Evolutionary conservation across 129 eudicot genomes (phyloP).

Genomic region (Glebionis coronaria): DNA sequence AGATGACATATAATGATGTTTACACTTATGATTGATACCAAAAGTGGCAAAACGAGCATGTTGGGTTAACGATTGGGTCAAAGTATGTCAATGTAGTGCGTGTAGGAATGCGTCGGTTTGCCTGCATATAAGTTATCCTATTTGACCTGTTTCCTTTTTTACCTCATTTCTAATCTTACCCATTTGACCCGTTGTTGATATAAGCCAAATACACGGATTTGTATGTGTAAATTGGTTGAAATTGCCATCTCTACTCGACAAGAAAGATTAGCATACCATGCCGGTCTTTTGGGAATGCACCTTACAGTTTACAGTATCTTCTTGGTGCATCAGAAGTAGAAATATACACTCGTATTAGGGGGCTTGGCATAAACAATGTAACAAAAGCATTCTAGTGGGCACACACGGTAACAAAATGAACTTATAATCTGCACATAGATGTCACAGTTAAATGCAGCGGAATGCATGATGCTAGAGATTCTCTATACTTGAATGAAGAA

Average conservation of each 20-base stretch:
- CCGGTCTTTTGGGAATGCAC: background rate
- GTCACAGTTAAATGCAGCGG: conserved; percentile 4
- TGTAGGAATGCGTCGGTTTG: no score
- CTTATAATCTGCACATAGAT: background rate
- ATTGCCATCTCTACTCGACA: background rate
- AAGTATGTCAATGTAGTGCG: no score
- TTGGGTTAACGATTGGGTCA: no score
- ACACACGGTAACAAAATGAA: background rate
- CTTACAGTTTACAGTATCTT: background rate
- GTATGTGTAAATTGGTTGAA: no score
- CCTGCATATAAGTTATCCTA: no score
- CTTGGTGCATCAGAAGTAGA: background rate
- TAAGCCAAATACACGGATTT: no score
- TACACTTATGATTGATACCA: background rate
- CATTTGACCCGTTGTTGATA: no score
- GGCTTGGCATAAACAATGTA: conserved; percentile 8
- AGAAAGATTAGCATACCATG: background rate
- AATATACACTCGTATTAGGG: background rate
- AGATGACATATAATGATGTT: background rate
- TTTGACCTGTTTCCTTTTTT: no score
- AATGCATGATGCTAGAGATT: background rate
- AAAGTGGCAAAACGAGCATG: no score
- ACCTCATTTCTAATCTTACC: no score
- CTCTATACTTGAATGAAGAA: background rate
- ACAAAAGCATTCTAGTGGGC: conserved; percentile 1